Evolutionary conservation across 257 asterid genomes (phyloP).

Genomic region (Handroanthus guayacan): DNA sequence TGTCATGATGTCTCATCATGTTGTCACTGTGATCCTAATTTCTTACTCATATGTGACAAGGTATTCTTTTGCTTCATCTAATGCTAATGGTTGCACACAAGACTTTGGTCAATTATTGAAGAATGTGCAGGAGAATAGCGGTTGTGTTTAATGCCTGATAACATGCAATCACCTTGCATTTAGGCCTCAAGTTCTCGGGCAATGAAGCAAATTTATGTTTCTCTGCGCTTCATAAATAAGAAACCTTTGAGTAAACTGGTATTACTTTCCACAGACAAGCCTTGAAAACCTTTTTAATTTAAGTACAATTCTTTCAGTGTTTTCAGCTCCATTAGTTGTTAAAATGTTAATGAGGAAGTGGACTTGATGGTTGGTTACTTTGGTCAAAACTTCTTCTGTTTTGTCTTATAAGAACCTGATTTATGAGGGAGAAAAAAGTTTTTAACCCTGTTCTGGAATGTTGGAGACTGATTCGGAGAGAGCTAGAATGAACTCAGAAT

Average conservation of each 20-base stretch:
- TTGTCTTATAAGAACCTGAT: constrained; percentile 2
- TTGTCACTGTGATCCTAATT: constrained; percentile 78
- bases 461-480: background rate
- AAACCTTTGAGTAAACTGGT: background rate
- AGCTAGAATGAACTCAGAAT: background rate
- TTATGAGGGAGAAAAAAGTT: background rate
- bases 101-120: constrained; percentile 24
- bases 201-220: background rate
- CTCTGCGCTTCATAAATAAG: background rate
- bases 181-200: background rate
- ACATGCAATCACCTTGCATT: constrained; percentile 16
- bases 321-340: background rate
- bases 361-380: background rate
- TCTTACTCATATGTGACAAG: constrained; percentile 73
- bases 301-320: background rate
- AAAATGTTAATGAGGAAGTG: background rate
- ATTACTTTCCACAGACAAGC: background rate
- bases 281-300: background rate
- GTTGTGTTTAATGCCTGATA: constrained; percentile 9
- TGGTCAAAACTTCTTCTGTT: background rate
- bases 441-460: background rate
- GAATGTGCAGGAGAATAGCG: constrained; percentile 27
- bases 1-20: constrained; percentile 95
- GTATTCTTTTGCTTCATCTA: constrained; percentile 46
- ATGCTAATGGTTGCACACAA: constrained; percentile 31